Conservation (phyloP, 352 stramenopile species). For the Aphanomyces stellatus region DNA sequence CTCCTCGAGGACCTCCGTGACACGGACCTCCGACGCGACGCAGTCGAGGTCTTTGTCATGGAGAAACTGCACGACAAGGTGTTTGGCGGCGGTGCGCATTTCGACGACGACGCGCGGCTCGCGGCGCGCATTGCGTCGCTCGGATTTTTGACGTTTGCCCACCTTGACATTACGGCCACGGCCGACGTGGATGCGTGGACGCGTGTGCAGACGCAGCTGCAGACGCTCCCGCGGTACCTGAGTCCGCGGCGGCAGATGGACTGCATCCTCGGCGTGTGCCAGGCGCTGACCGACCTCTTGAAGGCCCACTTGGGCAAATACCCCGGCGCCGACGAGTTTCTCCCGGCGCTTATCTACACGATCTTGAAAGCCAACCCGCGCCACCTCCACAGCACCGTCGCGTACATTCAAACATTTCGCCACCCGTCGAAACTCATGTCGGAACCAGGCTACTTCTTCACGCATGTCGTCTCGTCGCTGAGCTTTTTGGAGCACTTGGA, state of each 20-base stretch:
- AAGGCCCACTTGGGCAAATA: slow-evolving; percentile 34
- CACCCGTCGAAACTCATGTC: slow-evolving; percentile 62
- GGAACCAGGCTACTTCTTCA: slow-evolving; percentile 90
- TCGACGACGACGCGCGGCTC: slow-evolving; percentile 44
- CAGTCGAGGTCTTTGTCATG: slow-evolving; percentile 86
- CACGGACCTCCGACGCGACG: slow-evolving; percentile 28
- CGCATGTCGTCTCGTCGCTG: slow-evolving; percentile 77
- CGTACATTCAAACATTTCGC: slow-evolving; percentile 82
- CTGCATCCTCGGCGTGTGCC: slow-evolving; percentile 59
- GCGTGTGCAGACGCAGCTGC: slow-evolving; percentile 34
- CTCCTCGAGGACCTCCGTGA: slow-evolving; percentile 28
- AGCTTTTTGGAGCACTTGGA: slow-evolving; percentile 74
- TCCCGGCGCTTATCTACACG: slow-evolving; percentile 87
- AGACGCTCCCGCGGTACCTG: slow-evolving; percentile 35
- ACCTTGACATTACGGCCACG: slow-evolving; percentile 71
- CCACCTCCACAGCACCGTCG: slow-evolving; percentile 77
- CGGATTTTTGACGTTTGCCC: slow-evolving; percentile 69
- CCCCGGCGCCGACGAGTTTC: slow-evolving; percentile 86
- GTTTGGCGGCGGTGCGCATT: slow-evolving; percentile 42
- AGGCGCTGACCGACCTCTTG: slow-evolving; percentile 62
- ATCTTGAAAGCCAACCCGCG: slow-evolving; percentile 77
- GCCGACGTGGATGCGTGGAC: slow-evolving; percentile 34
- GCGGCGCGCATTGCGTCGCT: slow-evolving; percentile 56
- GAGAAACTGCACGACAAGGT: slow-evolving; percentile 75
- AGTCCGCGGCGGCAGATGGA: slow-evolving; percentile 84